Evolutionary conservation across 257 asterid species (phyloP), one percentile per base, ranked within the genome.

Genomic region (Nicotiana tabacum): DNA sequence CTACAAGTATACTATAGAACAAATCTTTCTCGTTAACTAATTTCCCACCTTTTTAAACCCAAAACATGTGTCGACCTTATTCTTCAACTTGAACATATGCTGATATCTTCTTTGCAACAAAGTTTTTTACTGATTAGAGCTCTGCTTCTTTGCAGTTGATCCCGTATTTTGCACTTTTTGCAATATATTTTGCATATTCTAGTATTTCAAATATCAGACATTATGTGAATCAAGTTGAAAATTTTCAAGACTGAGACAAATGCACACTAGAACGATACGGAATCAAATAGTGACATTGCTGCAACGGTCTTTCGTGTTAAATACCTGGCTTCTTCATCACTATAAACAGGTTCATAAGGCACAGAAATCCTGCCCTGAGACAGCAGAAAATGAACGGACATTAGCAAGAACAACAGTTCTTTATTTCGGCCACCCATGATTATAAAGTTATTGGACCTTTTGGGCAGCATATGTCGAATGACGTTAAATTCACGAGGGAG

Each of bases 321-420:
- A 33, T 92, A 94, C 99, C 98, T 94, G 81, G 99, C 99, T 88
- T 90, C 94, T 70, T 84, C 95, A 82, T 96, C 99, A 84, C 98
- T 92, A 79, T 89, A 90, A 80, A 96, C 96, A 51, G 98, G 94
- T 86, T 93, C 98, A 77, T 90, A 96, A 4, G 98, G 98, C 86
- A 92, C 62, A 79, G 97, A 91, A 68, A 98, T 93, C 91, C 90
- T 92, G 81, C 86, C 98, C 98, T 96, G 95, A 77, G 74, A 85
- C 83, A 81, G 65, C 82, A 84, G 27, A n/a, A 78, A 57, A 72
- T 24, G 15, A 64, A 27, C 30, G 53, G 15, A 35, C 66, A 83
- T 82, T n/a, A 84, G 57, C 83, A 3, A 29, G 70, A 79, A 74
- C 6, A 27, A 6, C 27, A n/a, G 39, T 21, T 61, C 74, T 48